Evolutionary conservation across 2,329 filamentous ascomycete species (phyloP), one percentile per base, ranked within the genome.

Genomic region (Aspergillus felis): DNA sequence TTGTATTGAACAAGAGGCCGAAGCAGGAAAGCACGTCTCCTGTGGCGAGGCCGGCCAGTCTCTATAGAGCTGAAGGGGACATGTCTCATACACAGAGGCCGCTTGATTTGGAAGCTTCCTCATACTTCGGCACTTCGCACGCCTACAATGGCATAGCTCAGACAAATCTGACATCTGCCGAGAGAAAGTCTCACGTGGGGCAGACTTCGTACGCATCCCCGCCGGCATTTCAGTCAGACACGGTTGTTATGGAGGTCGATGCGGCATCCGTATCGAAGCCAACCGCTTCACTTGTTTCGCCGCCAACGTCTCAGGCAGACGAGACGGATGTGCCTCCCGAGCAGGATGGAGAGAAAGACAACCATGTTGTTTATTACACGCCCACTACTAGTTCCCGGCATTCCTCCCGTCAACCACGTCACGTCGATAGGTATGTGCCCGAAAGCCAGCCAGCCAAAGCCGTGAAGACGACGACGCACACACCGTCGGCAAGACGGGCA

Each of bases 351-450:
- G 69, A 71, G 50, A 67, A 67, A 25, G 73, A 72, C 54, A 59
- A 57, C 52, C 62, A 56, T 42, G 54, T 64, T 32, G 61, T 66
- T 6, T 58, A 72, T 12, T 66, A 75, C 59, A 74, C 75, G n/a
- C 69, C 76, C 10, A 72, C 69, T 25, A 73, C 74, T 2, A 74
- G 69, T 48, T 79, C 77, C 44, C 73, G 75, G 10, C 75, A 78
- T 50, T 77, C 75, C 7, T 79, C 77, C 29, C 75, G 75, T 44
- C 77, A 78, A 59, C 71, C 76, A 25, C 74, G 75, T 53, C 69
- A 74, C 54, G 64, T 72, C 41, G 75, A 78, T 41, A 66, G 76
- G 20, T 76, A 75, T 56, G 67, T 70, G 20, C 70, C 74, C 4
- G 75, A 78, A 32, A 59, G 66, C 14, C 62, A 65, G 48, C 52